Conservation (phyloP, 768 basidiomycete species). For the Tulasnella calospora region DNA sequence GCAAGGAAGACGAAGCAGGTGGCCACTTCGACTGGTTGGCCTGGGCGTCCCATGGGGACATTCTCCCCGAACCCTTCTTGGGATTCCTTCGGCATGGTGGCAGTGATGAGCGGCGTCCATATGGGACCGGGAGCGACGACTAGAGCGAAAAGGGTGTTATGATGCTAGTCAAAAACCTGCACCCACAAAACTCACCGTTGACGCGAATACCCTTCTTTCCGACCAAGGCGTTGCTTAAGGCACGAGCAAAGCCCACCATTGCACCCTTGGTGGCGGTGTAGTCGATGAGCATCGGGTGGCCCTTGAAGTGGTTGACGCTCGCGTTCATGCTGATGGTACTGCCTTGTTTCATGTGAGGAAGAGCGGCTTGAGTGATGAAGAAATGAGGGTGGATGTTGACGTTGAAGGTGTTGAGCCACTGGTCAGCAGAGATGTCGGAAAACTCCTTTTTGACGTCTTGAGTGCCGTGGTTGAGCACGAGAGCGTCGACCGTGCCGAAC, state of each 20-base stretch:
- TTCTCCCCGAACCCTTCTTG: slow-evolving; percentile 36
- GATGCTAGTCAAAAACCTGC: neutral
- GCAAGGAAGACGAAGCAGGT: slow-evolving; percentile 48
- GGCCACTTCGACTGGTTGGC: slow-evolving; percentile 50
- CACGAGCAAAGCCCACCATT: slow-evolving; percentile 47
- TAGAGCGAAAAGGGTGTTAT: slow-evolving; percentile 25
- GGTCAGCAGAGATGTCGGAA: slow-evolving; percentile 38
- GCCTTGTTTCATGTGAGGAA: slow-evolving; percentile 44
- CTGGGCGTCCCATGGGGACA: slow-evolving; percentile 46
- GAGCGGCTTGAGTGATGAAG: slow-evolving; percentile 46
- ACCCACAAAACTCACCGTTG: slow-evolving; percentile 37
- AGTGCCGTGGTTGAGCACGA: slow-evolving; percentile 43
- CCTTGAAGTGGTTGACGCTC: slow-evolving; percentile 44
- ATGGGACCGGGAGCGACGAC: slow-evolving; percentile 46
- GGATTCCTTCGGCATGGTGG: slow-evolving; percentile 40
- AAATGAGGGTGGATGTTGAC: slow-evolving; percentile 45
- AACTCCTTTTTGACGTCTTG: slow-evolving; percentile 43
- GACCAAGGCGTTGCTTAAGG: slow-evolving; percentile 49
- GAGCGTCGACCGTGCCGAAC: slow-evolving; percentile 39
- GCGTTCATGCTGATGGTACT: slow-evolving; percentile 46
- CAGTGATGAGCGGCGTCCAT: slow-evolving; percentile 46
- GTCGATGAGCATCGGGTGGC: slow-evolving; percentile 48
- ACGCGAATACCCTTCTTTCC: slow-evolving; percentile 48
- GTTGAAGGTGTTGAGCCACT: slow-evolving; percentile 44
- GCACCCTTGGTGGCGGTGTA: slow-evolving; percentile 55